Conservation (phyloP, 148 eudicot genomes). For the Cornus kousa region DNA sequence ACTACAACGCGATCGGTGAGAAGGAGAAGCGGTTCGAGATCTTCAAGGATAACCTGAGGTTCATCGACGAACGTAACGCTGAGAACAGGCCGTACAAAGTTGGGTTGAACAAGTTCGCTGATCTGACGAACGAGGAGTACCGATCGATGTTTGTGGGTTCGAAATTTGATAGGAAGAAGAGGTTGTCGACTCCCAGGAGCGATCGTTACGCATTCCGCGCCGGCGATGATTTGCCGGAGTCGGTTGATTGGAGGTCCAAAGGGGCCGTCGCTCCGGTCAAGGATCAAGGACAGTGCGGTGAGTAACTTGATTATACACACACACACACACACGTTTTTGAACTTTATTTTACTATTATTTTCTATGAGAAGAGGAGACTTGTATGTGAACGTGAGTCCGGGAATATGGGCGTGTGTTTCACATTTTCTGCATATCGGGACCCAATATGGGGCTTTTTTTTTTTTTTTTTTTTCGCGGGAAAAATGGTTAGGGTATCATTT, state of each 20-base stretch:
- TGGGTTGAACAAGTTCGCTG: conserved; percentile 71
- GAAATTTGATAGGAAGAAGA: conserved; percentile 20
- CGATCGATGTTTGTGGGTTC: conserved; percentile 42
- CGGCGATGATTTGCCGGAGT: conserved; percentile 59
- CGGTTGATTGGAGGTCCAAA: conserved; percentile 76
- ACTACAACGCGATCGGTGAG: conserved; percentile 59
- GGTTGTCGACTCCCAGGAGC: conserved; percentile 16
- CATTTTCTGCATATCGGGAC: background rate
- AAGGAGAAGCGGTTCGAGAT: conserved; percentile 63
- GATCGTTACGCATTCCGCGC: conserved; percentile 40
- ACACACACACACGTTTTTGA: too few species aligned
- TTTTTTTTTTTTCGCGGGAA: too few species aligned
- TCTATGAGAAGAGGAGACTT: background rate
- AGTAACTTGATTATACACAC: background rate
- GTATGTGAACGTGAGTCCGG: background rate
- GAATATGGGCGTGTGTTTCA: background rate
- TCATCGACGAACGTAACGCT: conserved; percentile 48
- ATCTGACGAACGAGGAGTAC: conserved; percentile 83
- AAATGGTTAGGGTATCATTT: too few species aligned
- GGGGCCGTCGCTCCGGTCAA: conserved; percentile 77
- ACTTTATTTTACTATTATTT: too few species aligned
- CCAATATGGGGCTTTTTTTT: background rate
- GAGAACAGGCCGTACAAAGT: conserved; percentile 36
- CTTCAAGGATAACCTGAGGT: conserved; percentile 64
- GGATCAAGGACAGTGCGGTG: conserved; percentile 82